Percentiles rank a stretch among this genome's conserved stretches.
phyloP scores from a whole-genome alignment of 257 asterid genomes.

The Prunella vulgaris region DNA sequence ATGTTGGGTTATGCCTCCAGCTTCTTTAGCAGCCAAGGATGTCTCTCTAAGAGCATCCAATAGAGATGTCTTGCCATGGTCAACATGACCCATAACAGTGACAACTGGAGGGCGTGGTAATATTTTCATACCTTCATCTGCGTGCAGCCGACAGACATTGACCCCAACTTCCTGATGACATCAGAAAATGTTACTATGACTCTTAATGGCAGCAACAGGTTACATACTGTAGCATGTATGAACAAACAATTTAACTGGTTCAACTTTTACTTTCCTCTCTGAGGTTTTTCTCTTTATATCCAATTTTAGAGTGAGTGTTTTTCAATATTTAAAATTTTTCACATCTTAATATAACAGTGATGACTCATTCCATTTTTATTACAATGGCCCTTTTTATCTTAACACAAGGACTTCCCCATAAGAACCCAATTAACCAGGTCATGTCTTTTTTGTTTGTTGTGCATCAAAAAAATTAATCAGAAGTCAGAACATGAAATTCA shows the following conservation, averaged over 20 bases:
- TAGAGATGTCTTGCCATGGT: conserved; percentile 95
- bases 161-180: conserved; percentile 77
- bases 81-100: conserved; percentile 99
- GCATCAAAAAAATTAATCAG: conserved; percentile 1
- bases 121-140: conserved; percentile 55
- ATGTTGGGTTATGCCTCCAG: conserved; percentile 98
- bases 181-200: conserved; percentile 10
- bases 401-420: background rate
- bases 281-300: background rate
- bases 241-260: conserved; percentile 1
- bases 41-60: conserved; percentile 87
- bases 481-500: conserved; percentile 5
- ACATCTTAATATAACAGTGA: background rate
- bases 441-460: conserved; percentile 7
- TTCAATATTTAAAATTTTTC: background rate
- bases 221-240: conserved; percentile 10
- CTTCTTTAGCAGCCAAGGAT: conserved; percentile 91
- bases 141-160: conserved; percentile 64
- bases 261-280: background rate
- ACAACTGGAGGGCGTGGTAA: conserved; percentile 86
- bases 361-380: background rate
- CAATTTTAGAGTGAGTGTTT: background rate
- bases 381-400: background rate
- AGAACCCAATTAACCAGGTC: background rate
- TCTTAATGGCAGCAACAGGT: conserved; percentile 1